Evolutionary conservation across 768 basidiomycete genomes (phyloP), one percentile per base, ranked within the genome.

Genomic region (Boletus rufocinnamomeus): DNA sequence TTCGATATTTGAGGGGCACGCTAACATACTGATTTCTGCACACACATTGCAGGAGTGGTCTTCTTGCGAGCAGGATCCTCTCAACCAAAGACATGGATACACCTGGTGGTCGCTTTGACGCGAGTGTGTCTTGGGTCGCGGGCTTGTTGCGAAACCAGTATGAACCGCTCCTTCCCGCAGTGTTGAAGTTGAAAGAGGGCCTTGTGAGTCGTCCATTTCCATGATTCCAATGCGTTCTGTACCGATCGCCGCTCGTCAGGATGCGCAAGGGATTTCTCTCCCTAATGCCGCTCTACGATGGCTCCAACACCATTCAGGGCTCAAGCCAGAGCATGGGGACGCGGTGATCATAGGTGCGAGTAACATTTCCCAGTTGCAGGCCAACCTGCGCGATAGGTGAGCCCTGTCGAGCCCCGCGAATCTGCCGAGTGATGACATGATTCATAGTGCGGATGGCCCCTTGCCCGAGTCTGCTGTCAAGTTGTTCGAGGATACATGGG

Each of bases 161-260:
- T n/a, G 40, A 23, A 23, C 21, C n/a, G 2, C n/a, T 63, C 3
- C 25, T 63, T n/a, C 61, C 61, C 7, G 32, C 35, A 10, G 23
- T 32, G 23, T 37, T 35, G 30, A 56, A 19, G 32, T 52, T 62
- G 7, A 62, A 62, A 32, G 52, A 41, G 38, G 47, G 40, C 8
- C 51, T 49, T n/a, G 50, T 57, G 56, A 52, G 50, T 27, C 19
- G n/a, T 35, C 17, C 32, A 21, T 40, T 37, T 14, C 32, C 17
- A 21, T 37, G 13, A 35, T 35, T 34, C 13, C 19, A 28, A 19
- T 3, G 27, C 1, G 30, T 14, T 32, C 4, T 23, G 38, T 32
- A 25, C 13, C 4, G 19, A 52, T 34, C 34, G 6, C 21, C 35
- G 9, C 6, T 23, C 16, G 14, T 35, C 49, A 34, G 21, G 49